Conservation (phyloP, 371 early-diverging fungal genomes). For the Mortierella sp. region DNA sequence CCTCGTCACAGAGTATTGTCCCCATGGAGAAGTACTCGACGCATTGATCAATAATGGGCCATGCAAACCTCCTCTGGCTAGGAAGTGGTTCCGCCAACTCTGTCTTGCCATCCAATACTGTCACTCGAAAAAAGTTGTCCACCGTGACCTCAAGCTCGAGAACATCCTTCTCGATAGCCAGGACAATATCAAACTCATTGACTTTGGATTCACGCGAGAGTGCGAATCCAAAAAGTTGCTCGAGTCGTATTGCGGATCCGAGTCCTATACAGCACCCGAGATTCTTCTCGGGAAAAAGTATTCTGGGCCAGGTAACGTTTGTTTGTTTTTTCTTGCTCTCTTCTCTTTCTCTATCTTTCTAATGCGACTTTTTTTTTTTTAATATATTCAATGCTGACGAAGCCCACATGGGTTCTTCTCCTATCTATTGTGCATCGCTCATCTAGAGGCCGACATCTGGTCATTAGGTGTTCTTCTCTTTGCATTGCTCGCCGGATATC, state of each 20-base stretch:
- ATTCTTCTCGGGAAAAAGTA: slow-evolving; percentile 80
- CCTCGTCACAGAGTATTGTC: slow-evolving; percentile 83
- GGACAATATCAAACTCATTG: slow-evolving; percentile 83
- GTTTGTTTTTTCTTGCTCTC: not conserved
- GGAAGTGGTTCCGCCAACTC: slow-evolving; percentile 77
- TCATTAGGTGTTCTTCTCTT: slow-evolving; percentile 87
- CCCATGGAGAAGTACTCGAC: slow-evolving; percentile 82
- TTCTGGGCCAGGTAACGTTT: slow-evolving; percentile 79
- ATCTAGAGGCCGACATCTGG: slow-evolving; percentile 87
- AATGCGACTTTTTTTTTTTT: slow-evolving; percentile 9
- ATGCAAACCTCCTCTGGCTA: slow-evolving; percentile 64
- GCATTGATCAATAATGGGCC: slow-evolving; percentile 71
- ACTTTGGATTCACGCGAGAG: slow-evolving; percentile 92
- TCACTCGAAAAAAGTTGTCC: slow-evolving; percentile 81
- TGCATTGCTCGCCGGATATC: slow-evolving; percentile 81
- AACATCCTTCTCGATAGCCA: slow-evolving; percentile 83
- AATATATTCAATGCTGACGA: not conserved
- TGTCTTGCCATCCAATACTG: slow-evolving; percentile 81
- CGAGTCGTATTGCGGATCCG: slow-evolving; percentile 89
- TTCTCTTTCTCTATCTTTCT: not conserved
- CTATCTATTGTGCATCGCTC: slow-evolving; percentile 16
- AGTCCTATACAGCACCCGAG: slow-evolving; percentile 88
- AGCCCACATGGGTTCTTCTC: too few species aligned
- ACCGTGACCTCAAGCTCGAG: slow-evolving; percentile 89
- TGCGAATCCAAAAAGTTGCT: slow-evolving; percentile 73